Conservation (phyloP, 108 stramenopile species). For the Seminavis robusta region DNA sequence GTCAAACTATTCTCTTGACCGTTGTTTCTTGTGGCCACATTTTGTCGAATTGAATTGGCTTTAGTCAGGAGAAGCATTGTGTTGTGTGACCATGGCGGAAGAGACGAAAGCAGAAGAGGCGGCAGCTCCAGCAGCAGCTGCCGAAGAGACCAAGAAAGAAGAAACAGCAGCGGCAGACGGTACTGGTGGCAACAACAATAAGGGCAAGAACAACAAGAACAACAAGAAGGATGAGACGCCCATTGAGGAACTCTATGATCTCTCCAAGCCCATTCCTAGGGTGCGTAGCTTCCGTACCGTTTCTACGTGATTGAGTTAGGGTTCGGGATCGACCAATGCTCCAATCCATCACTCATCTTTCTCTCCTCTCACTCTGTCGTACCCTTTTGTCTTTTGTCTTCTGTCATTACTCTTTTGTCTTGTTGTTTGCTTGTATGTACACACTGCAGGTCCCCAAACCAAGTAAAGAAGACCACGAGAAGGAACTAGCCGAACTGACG, state of each 20-base stretch:
- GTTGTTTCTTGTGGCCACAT: too few species aligned
- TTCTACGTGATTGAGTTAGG: neutral
- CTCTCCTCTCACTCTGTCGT: neutral
- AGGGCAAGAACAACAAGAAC: slow-evolving; percentile 23
- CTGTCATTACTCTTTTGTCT: neutral
- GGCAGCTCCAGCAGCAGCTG: slow-evolving; percentile 17
- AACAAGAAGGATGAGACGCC: slow-evolving; percentile 39
- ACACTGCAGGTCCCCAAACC: slow-evolving; percentile 64
- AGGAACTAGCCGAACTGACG: slow-evolving; percentile 51
- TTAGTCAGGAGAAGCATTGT: too few species aligned
- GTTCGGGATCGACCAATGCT: neutral
- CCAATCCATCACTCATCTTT: neutral
- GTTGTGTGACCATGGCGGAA: too few species aligned
- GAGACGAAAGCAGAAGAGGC: slow-evolving; percentile 6
- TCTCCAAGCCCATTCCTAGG: slow-evolving; percentile 78
- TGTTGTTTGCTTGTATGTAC: slow-evolving; percentile 2
- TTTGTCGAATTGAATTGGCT: too few species aligned
- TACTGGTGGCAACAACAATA: slow-evolving; percentile 26
- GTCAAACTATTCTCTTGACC: too few species aligned
- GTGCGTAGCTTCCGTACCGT: slow-evolving; percentile 59
- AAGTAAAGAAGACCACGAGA: slow-evolving; percentile 66
- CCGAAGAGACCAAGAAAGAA: slow-evolving; percentile 1
- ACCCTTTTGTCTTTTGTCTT: slow-evolving; percentile 1
- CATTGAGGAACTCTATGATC: slow-evolving; percentile 81
- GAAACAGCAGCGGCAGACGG: slow-evolving; percentile 5